These are phyloP conservation scores for Glycine tomentella DNA, from an alignment of 306 rosid species.

Conservation along the genomic window DNA sequence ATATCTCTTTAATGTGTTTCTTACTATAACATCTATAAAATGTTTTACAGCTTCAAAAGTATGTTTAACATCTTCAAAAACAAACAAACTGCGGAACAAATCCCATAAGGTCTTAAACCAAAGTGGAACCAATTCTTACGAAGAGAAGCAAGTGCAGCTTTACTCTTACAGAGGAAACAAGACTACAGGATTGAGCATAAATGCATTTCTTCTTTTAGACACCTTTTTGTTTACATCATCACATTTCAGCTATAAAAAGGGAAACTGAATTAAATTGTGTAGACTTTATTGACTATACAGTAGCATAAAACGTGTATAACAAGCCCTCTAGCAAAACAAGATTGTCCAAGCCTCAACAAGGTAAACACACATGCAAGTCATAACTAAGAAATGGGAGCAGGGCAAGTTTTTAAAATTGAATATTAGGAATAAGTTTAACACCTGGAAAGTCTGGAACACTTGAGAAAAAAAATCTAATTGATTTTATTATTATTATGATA, in stretches of 20 bases:
- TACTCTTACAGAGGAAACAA: not conserved
- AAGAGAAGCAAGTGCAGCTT: not conserved
- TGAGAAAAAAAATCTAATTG: not conserved
- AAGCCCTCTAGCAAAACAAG: not conserved
- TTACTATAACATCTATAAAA: not conserved
- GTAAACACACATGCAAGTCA: slow-evolving; percentile 3
- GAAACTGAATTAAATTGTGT: slow-evolving; percentile 4
- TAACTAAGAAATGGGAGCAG: not conserved
- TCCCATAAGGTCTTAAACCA: slow-evolving; percentile 2
- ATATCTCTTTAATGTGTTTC: not conserved
- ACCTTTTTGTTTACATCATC: slow-evolving; percentile 17
- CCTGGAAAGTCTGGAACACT: too few species aligned
- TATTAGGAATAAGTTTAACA: slow-evolving; percentile 34
- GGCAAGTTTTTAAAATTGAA: slow-evolving; percentile 14
- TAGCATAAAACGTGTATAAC: not conserved
- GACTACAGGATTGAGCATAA: slow-evolving; percentile 7
- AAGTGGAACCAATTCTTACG: not conserved
- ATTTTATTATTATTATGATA: not conserved
- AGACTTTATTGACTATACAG: not conserved
- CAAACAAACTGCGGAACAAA: slow-evolving; percentile 9
- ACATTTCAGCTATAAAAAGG: slow-evolving; percentile 16
- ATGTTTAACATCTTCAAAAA: slow-evolving; percentile 5
- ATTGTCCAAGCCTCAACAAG: slow-evolving; percentile 8
- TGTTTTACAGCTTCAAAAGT: not conserved
- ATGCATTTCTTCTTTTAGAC: not conserved